Evolutionary conservation across 2,329 filamentous ascomycete species (phyloP), one percentile per base, ranked within the genome.

Genomic region (Chaetomiaceae sp.): DNA sequence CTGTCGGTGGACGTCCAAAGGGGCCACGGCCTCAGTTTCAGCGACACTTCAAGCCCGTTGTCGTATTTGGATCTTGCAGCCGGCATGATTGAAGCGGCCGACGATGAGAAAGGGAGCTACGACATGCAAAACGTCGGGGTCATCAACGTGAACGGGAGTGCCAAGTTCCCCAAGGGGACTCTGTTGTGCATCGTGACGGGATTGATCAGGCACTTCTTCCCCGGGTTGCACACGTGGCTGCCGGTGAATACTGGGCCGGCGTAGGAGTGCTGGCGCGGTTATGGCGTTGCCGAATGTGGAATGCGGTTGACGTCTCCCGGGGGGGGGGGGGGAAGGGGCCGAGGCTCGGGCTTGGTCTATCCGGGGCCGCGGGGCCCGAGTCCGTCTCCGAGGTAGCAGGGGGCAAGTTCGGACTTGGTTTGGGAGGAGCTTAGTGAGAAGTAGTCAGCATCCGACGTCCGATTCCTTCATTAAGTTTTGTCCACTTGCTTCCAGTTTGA

Each of bases 1-100:
- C 57, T 74, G 20, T 62, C 65, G 7, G 46, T 62, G 3, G 71
- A 73, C 50, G 42, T 62, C 2, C 60, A 64, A 54, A 60, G 66
- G 0, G 74, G 74, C 3, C 71, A 77, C 56, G 51, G 45, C 39
- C 56, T 78, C 14, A 72, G 58, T 19, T 48, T 71, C n/a, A 21
- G 10, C 16, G 41, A 44, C 10, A 17, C 33, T 27, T 27, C 31
- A 12, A 21, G 27, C 17, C 20, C 20, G 16, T 4, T 44, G 5
- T 21, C 17, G 12, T 44, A 44, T n/a, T 14, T 34, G 30, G 41
- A 44, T 13, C 30, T 44, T n/a, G 41, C 41, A 9, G 41, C 27
- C n/a, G 41, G 27, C 41, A 44, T 44, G 41, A 44, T 44, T 14
- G 41, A 44, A 17, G 41, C 41, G 2, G 41, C 27, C 7, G 10